Evolutionary conservation across 768 basidiomycete species (phyloP).

Genomic region (Symmetrospora coprosmae): DNA sequence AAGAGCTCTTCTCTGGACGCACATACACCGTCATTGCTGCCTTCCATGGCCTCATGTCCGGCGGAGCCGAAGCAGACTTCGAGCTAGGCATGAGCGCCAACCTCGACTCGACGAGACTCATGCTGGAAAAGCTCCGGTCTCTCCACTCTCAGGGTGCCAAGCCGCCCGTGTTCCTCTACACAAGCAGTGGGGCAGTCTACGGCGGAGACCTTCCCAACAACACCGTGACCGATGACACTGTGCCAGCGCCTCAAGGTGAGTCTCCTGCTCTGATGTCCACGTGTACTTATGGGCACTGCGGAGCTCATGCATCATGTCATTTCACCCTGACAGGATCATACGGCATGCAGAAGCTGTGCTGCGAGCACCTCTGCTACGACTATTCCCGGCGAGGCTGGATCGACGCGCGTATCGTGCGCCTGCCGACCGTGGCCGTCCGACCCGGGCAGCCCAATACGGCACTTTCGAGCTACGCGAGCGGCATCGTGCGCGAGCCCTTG

Average conservation of each 20-base stretch:
- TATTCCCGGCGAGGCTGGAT: slow-evolving; percentile 48
- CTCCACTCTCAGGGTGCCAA: slow-evolving; percentile 27
- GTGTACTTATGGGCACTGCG: slow-evolving; percentile 17
- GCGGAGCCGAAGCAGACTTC: slow-evolving; percentile 38
- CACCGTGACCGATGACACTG: slow-evolving; percentile 10
- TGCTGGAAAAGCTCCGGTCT: slow-evolving; percentile 35
- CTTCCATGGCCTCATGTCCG: slow-evolving; percentile 22
- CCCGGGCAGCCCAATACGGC: slow-evolving; percentile 47
- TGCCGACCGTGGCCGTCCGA: slow-evolving; percentile 50
- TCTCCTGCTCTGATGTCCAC: not conserved
- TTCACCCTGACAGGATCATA: slow-evolving; percentile 37
- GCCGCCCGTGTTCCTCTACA: slow-evolving; percentile 38
- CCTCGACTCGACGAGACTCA: slow-evolving; percentile 37
- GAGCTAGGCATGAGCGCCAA: slow-evolving; percentile 38
- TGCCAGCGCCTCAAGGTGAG: slow-evolving; percentile 6
- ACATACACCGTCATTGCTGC: slow-evolving; percentile 18
- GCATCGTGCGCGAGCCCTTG: slow-evolving; percentile 50
- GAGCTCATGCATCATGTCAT: slow-evolving; percentile 32
- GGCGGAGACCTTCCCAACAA: slow-evolving; percentile 33
- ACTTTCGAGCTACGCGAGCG: slow-evolving; percentile 48
- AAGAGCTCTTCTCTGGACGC: slow-evolving; percentile 3
- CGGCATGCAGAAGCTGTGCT: slow-evolving; percentile 38
- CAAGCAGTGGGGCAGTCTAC: slow-evolving; percentile 38
- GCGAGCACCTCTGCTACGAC: slow-evolving; percentile 50
- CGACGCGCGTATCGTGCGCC: slow-evolving; percentile 49